Base-by-base conservation (phyloP, 169 alveolate species). In the Sarcocystis neurona region DNA sequence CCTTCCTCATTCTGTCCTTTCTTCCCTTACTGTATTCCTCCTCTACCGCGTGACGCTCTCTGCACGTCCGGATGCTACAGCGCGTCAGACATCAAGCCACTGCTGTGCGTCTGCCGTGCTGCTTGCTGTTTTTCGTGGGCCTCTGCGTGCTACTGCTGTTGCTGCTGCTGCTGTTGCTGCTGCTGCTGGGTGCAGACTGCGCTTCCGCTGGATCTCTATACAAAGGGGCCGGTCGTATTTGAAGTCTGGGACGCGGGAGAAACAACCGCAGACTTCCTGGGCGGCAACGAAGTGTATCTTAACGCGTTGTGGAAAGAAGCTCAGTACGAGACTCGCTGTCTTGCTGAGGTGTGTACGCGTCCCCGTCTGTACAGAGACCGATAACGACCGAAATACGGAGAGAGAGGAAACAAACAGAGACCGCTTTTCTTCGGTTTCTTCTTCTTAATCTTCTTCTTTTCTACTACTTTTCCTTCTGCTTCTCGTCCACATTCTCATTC, bases 201-300 rank as follows among this genome's bases (percentile, higher is more conserved):
- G 37, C 63, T 93, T 44, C 95, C 95, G 0, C 77, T 93, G 50
- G 95, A 93, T 39, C 70, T 93, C 74, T 85, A 87, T 47, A 70
- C 93, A 41, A 93, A 93, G 78, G 95, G 95, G 39, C 87, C 92
- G 15, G 6, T 93, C 50, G 66, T 50, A 43, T 84, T 93, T 46
- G 95, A 93, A 84, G 94, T 91, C 34, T 93, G 95, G 95, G 93
- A 93, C 78, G 86, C 79, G n/a, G 92, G 87, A 79, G 95, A 93
- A 37, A 56, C 92, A 46, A 87, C 94, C 20, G 85, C 94, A 27
- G 93, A 91, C 39, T 88, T 93, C 34, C 89, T 93, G 20, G 95
- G 95, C 0, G 92, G 93, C 41, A 77, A 89, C 37, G 94, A 93
- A 46, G 87, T 90, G 12, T 78, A 92, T 63, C 74, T 90, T 32